These are phyloP conservation scores for Sequoia sempervirens DNA, from an alignment of 75 land plant species.

Conservation along the genomic window DNA sequence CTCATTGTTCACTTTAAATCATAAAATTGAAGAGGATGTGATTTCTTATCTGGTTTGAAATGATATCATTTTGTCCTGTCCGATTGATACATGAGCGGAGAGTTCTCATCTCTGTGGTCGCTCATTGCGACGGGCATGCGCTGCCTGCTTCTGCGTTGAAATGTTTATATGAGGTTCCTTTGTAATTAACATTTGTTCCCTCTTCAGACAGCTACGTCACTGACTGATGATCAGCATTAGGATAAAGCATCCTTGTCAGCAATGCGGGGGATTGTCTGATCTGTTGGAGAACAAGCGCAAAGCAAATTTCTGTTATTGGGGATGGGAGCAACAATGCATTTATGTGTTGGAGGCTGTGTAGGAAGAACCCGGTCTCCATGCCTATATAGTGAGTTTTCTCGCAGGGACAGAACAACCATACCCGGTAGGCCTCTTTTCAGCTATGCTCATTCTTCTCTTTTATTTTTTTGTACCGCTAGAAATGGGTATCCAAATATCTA, in stretches of 20 bases:
- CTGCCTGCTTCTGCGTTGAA: neutral
- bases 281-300: neutral
- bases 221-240: slow-evolving; percentile 2
- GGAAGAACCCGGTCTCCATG: neutral
- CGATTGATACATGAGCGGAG: neutral
- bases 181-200: neutral
- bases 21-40: neutral
- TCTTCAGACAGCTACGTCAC: neutral
- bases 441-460: neutral
- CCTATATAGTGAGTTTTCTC: neutral
- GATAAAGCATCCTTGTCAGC: neutral
- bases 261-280: neutral
- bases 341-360: neutral
- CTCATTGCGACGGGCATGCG: neutral
- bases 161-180: neutral
- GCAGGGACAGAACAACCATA: neutral
- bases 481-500: neutral
- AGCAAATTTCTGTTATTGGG: neutral
- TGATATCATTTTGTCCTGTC: neutral
- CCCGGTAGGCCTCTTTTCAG: slow-evolving; percentile 3
- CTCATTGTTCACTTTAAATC: neutral
- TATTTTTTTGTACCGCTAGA: neutral
- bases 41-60: neutral
- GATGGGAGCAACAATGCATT: neutral
- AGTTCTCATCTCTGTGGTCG: neutral